Conservation (phyloP, 192 early-diverging fungal species). For the Rhizophagus clarus region DNA sequence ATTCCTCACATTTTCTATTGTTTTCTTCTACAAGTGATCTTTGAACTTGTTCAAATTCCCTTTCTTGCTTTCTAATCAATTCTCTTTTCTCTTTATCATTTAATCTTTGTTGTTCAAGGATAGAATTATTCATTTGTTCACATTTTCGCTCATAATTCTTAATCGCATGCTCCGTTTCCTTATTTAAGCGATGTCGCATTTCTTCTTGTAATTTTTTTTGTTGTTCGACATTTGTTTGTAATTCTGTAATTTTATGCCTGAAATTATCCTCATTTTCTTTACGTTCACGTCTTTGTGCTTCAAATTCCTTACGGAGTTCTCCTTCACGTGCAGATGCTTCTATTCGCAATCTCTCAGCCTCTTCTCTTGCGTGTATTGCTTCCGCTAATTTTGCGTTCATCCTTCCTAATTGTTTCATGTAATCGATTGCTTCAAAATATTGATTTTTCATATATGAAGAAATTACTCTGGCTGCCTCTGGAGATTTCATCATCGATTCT, state of each 20-base stretch:
- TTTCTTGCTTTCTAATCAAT: background rate
- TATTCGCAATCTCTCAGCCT: background rate
- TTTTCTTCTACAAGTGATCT: background rate
- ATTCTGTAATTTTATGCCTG: background rate
- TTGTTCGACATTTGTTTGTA: background rate
- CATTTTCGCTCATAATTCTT: background rate
- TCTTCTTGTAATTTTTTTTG: background rate
- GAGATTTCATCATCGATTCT: background rate
- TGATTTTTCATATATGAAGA: background rate
- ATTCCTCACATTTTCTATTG: background rate
- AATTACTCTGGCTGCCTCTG: background rate
- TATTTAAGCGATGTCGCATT: background rate
- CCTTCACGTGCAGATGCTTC: background rate
- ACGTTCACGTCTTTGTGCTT: background rate
- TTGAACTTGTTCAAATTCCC: background rate
- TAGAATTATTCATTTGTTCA: background rate
- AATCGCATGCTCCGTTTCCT: background rate
- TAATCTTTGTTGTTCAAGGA: background rate
- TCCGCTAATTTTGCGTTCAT: background rate
- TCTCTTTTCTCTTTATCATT: background rate
- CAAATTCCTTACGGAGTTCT: background rate
- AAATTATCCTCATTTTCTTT: background rate
- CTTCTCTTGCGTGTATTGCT: background rate
- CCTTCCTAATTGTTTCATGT: background rate
- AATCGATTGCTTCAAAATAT: background rate